Conservation (phyloP, 2,329 filamentous ascomycete species). For the Claviceps arundinis region DNA sequence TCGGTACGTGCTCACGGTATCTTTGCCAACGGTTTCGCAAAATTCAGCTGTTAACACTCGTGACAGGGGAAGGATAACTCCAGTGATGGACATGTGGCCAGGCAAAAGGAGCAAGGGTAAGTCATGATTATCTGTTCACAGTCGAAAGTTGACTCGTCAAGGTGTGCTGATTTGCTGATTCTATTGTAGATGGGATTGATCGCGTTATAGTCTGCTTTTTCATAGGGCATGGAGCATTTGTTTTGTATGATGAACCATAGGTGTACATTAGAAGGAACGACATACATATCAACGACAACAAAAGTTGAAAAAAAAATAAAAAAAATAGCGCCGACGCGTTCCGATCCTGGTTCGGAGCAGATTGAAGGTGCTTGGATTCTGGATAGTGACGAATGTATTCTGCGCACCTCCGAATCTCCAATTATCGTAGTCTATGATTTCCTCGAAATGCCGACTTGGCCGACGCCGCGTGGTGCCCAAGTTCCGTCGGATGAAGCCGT, state of each 20-base stretch:
- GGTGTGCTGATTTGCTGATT: not conserved
- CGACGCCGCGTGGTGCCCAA: not conserved
- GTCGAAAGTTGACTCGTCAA: too few relatives aligned
- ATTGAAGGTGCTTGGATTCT: not conserved
- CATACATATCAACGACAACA: not conserved
- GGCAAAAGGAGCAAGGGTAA: constrained; percentile 72
- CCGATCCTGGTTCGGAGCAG: not conserved
- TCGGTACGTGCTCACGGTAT: constrained; percentile 37
- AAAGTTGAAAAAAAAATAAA: not conserved
- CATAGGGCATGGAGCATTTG: constrained; percentile 4
- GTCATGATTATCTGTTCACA: constrained; percentile 14
- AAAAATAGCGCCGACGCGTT: not conserved
- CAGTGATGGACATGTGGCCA: constrained; percentile 49
- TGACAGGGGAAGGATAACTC: constrained; percentile 56
- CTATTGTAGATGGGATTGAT: constrained; percentile 6
- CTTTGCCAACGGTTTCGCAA: not conserved
- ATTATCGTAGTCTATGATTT: not conserved
- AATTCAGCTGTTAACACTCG: not conserved
- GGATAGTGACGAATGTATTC: not conserved
- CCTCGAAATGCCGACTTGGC: not conserved
- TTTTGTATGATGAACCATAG: constrained; percentile 1
- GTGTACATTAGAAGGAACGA: constrained; percentile 2
- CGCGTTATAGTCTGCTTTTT: not conserved
- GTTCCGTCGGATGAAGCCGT: not conserved
- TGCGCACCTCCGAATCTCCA: not conserved